These are phyloP conservation scores for Blastobotrys robertii DNA, from an alignment of 805 yeast species.

Conservation along the genomic window DNA sequence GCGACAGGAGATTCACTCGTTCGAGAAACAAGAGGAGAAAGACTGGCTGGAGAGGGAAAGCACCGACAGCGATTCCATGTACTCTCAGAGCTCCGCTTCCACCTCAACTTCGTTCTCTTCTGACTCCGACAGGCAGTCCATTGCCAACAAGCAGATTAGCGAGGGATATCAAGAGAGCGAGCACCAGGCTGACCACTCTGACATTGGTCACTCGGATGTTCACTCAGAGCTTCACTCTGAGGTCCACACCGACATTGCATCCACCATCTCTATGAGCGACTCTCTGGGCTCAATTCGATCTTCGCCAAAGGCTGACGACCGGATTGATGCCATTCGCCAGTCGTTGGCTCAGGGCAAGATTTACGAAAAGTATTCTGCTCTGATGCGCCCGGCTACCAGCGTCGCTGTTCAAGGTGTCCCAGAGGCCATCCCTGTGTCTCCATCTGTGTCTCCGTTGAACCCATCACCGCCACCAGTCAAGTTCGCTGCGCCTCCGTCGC, in stretches of 20 bases:
- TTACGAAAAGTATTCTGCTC: slow-evolving; percentile 1
- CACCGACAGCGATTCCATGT: too few relatives aligned
- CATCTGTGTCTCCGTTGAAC: too few relatives aligned
- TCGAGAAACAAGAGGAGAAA: slow-evolving; percentile 15
- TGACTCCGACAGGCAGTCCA: too few relatives aligned
- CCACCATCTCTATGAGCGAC: not conserved
- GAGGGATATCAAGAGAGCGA: not conserved
- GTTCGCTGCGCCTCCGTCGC: too few relatives aligned
- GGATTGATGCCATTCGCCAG: not conserved
- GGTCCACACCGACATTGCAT: not conserved
- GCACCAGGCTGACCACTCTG: not conserved
- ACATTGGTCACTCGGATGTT: too few relatives aligned
- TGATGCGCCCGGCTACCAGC: not conserved
- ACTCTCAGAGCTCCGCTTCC: too few relatives aligned
- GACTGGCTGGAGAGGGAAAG: slow-evolving; percentile 5
- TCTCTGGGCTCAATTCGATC: not conserved
- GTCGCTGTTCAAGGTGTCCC: too few relatives aligned
- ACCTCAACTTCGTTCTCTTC: too few relatives aligned
- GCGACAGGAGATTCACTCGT: slow-evolving; percentile 17
- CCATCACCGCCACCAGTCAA: too few relatives aligned
- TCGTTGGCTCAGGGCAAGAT: slow-evolving; percentile 1
- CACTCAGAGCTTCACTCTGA: not conserved
- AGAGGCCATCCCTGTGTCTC: not conserved
- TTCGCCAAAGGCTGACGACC: not conserved
- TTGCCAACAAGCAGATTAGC: not conserved